These are phyloP conservation scores for Fabrea salina DNA, from an alignment of 169 alveolate genomes.

Conservation along the genomic window DNA sequence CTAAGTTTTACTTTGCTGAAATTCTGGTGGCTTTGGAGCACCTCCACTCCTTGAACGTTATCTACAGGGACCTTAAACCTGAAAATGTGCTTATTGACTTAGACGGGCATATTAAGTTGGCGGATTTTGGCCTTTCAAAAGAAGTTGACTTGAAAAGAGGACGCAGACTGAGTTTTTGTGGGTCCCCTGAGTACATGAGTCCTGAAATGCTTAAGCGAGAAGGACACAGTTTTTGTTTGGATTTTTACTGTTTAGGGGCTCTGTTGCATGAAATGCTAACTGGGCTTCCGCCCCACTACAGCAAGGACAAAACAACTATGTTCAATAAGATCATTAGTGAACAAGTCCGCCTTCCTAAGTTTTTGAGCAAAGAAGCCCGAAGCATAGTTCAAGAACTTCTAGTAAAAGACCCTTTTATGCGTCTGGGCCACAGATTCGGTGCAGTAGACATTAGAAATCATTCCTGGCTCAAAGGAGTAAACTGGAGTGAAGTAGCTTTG, in stretches of 20 bases:
- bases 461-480: too few relatives aligned
- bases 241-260: slow-evolving; percentile 73
- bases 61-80: slow-evolving; percentile 74
- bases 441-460: too few relatives aligned
- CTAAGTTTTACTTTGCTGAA: slow-evolving; percentile 71
- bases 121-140: slow-evolving; percentile 82
- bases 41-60: slow-evolving; percentile 52
- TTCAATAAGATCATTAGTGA: slow-evolving; percentile 54
- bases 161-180: slow-evolving; percentile 71
- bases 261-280: slow-evolving; percentile 85
- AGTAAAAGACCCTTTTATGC: too few relatives aligned
- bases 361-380: too few relatives aligned
- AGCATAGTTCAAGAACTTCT: too few relatives aligned
- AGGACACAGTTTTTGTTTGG: slow-evolving; percentile 75
- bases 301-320: too few relatives aligned
- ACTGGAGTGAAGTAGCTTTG: too few relatives aligned
- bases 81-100: slow-evolving; percentile 61
- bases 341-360: slow-evolving; percentile 73
- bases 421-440: too few relatives aligned
- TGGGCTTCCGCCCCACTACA: slow-evolving; percentile 88
- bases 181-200: slow-evolving; percentile 80
- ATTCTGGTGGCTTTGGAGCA: slow-evolving; percentile 60
- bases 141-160: slow-evolving; percentile 32
- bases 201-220: slow-evolving; percentile 78
- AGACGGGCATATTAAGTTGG: slow-evolving; percentile 65